Evolutionary conservation across 2,329 filamentous ascomycete genomes (phyloP).

Genomic region (Ceratocystis eucalypticola): DNA sequence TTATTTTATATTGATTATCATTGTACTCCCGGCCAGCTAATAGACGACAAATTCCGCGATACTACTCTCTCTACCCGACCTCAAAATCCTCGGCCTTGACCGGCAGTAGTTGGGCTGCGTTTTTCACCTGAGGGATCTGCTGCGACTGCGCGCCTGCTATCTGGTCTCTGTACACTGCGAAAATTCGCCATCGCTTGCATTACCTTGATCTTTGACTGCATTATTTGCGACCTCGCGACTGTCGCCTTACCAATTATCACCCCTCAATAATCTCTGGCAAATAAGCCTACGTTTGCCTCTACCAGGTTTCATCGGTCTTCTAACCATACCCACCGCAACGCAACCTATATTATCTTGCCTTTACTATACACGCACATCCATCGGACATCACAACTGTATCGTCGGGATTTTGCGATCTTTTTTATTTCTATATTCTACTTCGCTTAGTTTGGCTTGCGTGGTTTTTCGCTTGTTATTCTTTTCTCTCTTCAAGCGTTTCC

Average conservation of each 20-base stretch:
- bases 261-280: neutral
- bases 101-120: neutral
- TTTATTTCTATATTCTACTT: neutral
- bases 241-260: neutral
- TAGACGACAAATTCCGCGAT: slow-evolving; percentile 1
- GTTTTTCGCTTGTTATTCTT: neutral
- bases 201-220: neutral
- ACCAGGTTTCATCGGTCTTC: neutral
- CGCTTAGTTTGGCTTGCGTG: neutral
- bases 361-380: neutral
- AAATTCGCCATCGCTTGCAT: neutral
- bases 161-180: neutral
- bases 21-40: neutral
- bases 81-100: neutral
- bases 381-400: neutral
- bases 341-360: neutral
- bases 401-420: neutral
- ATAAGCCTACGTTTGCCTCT: neutral
- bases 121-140: neutral
- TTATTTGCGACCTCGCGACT: neutral
- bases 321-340: neutral
- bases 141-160: neutral
- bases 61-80: neutral
- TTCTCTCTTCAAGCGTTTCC: neutral
- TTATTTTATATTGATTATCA: neutral